Evolutionary conservation across 176 grass and related monocot genomes (phyloP), one percentile per base, ranked within the genome.

Genomic region (Aegilops umbellulata): DNA sequence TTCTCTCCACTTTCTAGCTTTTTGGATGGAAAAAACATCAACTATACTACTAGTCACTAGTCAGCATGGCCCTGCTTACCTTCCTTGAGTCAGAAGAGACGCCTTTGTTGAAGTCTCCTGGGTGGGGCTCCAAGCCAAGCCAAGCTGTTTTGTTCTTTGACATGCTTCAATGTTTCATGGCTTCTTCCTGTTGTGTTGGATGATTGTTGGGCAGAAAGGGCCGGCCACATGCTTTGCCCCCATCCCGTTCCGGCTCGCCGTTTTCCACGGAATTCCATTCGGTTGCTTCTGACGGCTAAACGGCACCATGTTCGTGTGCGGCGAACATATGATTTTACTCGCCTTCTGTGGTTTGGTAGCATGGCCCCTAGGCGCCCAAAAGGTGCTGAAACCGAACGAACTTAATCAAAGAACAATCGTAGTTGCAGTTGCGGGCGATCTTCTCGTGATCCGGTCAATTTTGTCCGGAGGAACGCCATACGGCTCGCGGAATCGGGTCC

Each of bases 391-490:
- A 57, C 17, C 7, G 17, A 57, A 20, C 51, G 22, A 8, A 20
- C 16, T 20, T 58, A 58, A 58, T 58, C 2, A 22, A 8, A 58
- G 53, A 2, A 57, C 53, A 4, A 6, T 51, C 4, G 4, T 47
- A 14, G 27, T 3, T 46, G 24, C 42, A 15, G 25, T 75, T 5
- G 55, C 42, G 17, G 57, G 27, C 72, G 74, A 78, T 62, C n/a
- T 24, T 42, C 69, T 42, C 36, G 15, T 72, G 22, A 4, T 71
- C 44, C 26, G 42, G 89, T 90, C 84, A 83, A 74, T 79, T 90
- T 58, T 90, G 80, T 60, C 41, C 14, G 42, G 89, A 58, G 67
- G 44, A 67, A 80, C 74, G 79, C 73, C 31, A 6, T 2, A 65
- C 24, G 19, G 16, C 14, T 78, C 34, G 39, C 3, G 22, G 34